Base-by-base conservation (phyloP, 306 rosid genomes). In the Quercus gilva region DNA sequence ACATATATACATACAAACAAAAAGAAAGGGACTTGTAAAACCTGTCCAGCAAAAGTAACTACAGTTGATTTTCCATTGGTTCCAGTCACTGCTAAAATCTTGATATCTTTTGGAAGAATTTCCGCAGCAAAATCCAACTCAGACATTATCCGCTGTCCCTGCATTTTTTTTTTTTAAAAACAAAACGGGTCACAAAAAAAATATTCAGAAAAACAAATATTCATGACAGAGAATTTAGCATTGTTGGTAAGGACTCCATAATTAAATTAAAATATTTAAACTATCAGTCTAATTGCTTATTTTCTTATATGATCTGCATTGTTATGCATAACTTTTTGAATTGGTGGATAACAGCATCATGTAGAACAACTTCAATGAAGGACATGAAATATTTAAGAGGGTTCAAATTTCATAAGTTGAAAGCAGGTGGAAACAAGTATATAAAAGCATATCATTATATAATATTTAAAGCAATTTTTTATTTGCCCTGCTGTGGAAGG, bases 1-100 rank as follows among this genome's bases (percentile, higher is more conserved):
- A 10, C 64, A 58, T 4, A 10, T 1, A 21, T 9, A 59, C 6
- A 59, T 10, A 49, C 53, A 45, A 0, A 11, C 15, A 49, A 13
- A 49, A 17, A 49, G 53, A 49, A 3, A 12, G 53, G 17, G 53
- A 3, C 26, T 51, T 41, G 18, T 35, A 23, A 20, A 28, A 78
- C 86, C 82, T 82, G 86, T 74, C 86, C 86, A 21, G 82, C 86
- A 68, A 78, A 82, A 56, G 86, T 82, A 21, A 74, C 86, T 13
- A 74, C 78, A 41, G 86, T 82, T 35, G 82, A 82, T 74, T 82
- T 82, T 74, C 86, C 86, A 77, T 82, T 82, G 20, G 86, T 82
- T 61, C 86, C 86, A 11, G 82, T 82, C 67, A 82, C 86, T 49
- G 86, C 86, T 63, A 82, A 73, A 51, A 82, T 78, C 82, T 78